Evolutionary conservation across 495 filamentous ascomycete species (phyloP), one percentile per base, ranked within the genome.

Genomic region (Diplogelasinospora grovesii): DNA sequence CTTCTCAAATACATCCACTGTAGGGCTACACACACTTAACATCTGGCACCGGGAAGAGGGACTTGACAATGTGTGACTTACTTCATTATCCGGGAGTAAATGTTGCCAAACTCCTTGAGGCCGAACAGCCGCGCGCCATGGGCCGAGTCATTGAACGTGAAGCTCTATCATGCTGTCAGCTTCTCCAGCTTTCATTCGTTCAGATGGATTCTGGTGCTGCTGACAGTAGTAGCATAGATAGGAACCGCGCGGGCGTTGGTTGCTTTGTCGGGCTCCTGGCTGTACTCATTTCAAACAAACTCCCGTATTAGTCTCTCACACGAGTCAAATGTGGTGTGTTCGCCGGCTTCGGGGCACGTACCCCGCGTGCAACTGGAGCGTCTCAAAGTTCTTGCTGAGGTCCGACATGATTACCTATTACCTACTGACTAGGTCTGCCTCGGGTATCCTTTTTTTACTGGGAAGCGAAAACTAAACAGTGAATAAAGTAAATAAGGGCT

Each of bases 71-170:
- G n/a, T n/a, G n/a, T n/a, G 14, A 60, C 69, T 53, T 38, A 75
- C 72, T 98, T 98, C 88, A 93, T 94, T 52, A 98, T 92, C 41
- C 92, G 83, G 54, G 82, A 88, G 73, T 98, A 98, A 68, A 98
- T 96, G 65, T 98, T 96, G 60, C 90, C 93, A 60, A 93, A 90
- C 63, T 96, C 90, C 61, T 96, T 94, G 66, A 98, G 87, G 50
- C 87, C 87, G 59, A 98, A 98, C 18, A 98, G 82, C 56, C 90
- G 81, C 36, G 93, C 93, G 48, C 89, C 92, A 61, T 97, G 92
- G 36, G 89, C 92, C 24, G 87, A 94, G 69, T 96, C 87, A 76
- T 97, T 88, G 82, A 98, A 98, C 42, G 77, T 74, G 63, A 69
- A 98, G 52, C 89, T 95, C 85, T 89, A 25, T 8, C 3, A 8